phyloP scores from a whole-genome alignment of 2,329 filamentous ascomycete species.

The Neoarthrinium moseri region DNA sequence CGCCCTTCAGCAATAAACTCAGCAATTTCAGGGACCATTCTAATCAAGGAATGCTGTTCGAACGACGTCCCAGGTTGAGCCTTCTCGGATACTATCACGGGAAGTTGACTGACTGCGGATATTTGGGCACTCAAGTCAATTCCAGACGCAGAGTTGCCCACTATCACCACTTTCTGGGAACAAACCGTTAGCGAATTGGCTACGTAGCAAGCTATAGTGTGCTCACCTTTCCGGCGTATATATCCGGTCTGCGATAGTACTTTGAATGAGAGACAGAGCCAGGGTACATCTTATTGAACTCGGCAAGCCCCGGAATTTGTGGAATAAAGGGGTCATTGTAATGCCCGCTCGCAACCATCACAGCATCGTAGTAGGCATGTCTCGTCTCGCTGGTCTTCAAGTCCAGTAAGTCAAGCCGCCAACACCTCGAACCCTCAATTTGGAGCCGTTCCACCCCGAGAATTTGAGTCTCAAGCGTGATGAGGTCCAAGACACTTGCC shows the following conservation, averaged over 20 bases:
- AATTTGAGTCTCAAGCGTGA: not conserved
- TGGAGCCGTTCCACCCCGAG: not conserved
- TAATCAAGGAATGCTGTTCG: constrained; percentile 1
- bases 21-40: constrained; percentile 40
- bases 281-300: constrained; percentile 50
- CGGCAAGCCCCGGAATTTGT: constrained; percentile 50
- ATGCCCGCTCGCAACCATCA: constrained; percentile 63
- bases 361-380: constrained; percentile 56
- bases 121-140: constrained; percentile 70
- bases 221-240: constrained; percentile 33
- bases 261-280: constrained; percentile 62
- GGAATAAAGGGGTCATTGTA: constrained; percentile 62
- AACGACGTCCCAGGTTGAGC: constrained; percentile 19
- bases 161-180: constrained; percentile 15
- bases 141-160: constrained; percentile 71
- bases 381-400: constrained; percentile 21
- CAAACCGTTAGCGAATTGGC: too few species aligned
- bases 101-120: constrained; percentile 46
- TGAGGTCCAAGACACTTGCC: constrained; percentile 10
- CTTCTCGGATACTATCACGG: constrained; percentile 57
- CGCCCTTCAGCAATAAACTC: constrained; percentile 42
- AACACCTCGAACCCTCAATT: constrained; percentile 29
- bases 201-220: too few species aligned
- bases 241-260: constrained; percentile 54
- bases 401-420: constrained; percentile 44